phyloP scores from a whole-genome alignment of 2,329 filamentous ascomycete genomes.

The Epichloe coenophiala region DNA sequence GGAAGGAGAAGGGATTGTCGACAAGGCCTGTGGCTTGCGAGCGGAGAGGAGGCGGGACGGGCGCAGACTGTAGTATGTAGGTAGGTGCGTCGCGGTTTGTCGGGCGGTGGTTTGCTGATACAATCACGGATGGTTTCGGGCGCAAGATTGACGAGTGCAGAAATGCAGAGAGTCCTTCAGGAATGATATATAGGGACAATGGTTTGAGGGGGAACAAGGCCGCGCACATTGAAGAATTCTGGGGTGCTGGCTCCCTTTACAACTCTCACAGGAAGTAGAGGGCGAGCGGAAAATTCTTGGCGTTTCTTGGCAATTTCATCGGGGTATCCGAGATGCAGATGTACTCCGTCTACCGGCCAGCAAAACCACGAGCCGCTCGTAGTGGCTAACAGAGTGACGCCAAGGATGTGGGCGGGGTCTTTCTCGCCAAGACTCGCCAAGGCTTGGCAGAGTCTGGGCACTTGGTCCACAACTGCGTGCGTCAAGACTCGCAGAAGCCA shows the following conservation, averaged over 20 bases:
- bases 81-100: neutral
- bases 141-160: neutral
- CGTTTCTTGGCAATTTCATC: conserved; percentile 15
- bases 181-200: neutral
- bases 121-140: neutral
- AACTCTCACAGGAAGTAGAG: conserved; percentile 20
- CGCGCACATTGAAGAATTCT: conserved; percentile 4
- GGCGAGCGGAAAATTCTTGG: conserved; percentile 26
- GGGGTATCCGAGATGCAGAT: conserved; percentile 9
- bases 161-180: neutral
- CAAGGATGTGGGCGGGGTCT: conserved; percentile 14
- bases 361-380: neutral
- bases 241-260: conserved; percentile 24
- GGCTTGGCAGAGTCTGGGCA: conserved; percentile 26
- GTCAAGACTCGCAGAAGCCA: neutral
- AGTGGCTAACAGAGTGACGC: conserved; percentile 7
- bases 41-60: neutral
- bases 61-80: neutral
- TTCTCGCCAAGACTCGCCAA: conserved; percentile 23
- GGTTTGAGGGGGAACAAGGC: neutral
- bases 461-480: conserved; percentile 13
- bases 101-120: neutral
- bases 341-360: conserved; percentile 1
- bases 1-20: neutral
- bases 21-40: neutral